A percentile compares a stretch with the other conserved stretches of the same genome.
Conservation (phyloP, 805 yeast genomes). For the Saccharomycopsis sp. region DNA sequence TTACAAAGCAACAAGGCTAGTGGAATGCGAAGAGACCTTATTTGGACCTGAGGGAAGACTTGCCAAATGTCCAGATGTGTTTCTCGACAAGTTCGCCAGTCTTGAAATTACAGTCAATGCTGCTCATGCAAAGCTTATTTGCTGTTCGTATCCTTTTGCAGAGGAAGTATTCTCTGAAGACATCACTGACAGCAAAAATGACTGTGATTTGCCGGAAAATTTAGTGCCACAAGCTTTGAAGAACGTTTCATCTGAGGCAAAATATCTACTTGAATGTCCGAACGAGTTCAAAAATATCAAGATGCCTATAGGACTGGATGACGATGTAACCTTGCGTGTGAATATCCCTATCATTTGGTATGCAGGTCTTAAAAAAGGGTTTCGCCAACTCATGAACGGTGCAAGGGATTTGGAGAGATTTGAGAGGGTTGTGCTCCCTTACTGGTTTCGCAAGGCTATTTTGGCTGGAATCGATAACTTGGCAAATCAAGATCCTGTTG, state of each 20-base stretch:
- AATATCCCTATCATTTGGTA: slow-evolving; percentile 23
- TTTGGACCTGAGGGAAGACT: background rate
- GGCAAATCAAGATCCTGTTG: background rate
- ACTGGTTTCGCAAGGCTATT: background rate
- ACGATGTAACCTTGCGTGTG: slow-evolving; percentile 19
- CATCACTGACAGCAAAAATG: background rate
- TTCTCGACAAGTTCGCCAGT: background rate
- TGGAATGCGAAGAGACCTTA: background rate
- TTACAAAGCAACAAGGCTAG: background rate
- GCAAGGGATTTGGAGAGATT: too few species aligned
- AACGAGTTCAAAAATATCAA: slow-evolving; percentile 2
- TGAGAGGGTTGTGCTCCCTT: too few species aligned
- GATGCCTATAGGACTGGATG: slow-evolving; percentile 4
- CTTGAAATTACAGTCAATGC: background rate
- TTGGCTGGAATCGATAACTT: background rate
- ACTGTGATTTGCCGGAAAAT: background rate
- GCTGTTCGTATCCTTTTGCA: background rate
- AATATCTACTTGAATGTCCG: background rate
- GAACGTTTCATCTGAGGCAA: background rate
- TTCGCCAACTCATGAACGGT: too few species aligned
- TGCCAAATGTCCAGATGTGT: background rate
- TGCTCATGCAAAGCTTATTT: background rate
- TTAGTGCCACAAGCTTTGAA: slow-evolving; percentile 3
- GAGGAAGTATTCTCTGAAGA: background rate
- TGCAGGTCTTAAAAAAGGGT: background rate